Evolutionary conservation across 257 asterid species (phyloP).

Genomic region (Fraxinus excelsior): DNA sequence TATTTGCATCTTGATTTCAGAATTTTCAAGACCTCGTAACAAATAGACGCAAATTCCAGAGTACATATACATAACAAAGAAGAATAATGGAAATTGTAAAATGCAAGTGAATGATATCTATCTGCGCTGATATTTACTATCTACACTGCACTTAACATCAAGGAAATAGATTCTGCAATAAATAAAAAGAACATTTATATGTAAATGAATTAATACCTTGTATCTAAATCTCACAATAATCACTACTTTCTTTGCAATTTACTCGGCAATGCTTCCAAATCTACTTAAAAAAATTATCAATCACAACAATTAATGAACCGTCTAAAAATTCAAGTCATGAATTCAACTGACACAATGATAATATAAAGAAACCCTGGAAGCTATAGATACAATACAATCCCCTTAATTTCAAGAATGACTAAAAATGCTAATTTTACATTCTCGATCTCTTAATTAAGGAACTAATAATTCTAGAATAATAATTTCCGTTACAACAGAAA

Average conservation of each 20-base stretch:
- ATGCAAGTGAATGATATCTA: neutral
- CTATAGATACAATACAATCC: neutral
- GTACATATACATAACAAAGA: no score
- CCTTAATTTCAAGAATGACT: neutral
- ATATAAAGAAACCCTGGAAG: neutral
- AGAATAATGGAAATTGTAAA: no score
- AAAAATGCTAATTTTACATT: neutral
- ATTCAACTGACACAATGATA: neutral
- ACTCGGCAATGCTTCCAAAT: conserved; percentile 80
- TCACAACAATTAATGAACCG: neutral
- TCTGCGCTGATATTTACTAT: no score
- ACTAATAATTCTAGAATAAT: no score
- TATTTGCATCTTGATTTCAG: no score
- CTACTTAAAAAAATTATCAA: conserved; percentile 31
- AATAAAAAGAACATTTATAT: neutral
- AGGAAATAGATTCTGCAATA: neutral
- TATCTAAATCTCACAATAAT: conserved; percentile 77
- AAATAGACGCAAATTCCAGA: no score
- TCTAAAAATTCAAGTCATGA: neutral
- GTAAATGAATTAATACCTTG: conserved; percentile 53
- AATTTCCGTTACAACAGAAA: no score
- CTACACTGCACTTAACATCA: no score
- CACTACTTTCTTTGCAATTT: conserved; percentile 80
- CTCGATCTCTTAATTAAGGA: conserved; percentile 8
- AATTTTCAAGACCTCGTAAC: no score